Percentiles rank a stretch among this genome's conserved stretches.
These are phyloP conservation scores for Dinochytrium kinnereticum DNA, from an alignment of 371 early-diverging fungal species.

Conservation along the genomic window DNA sequence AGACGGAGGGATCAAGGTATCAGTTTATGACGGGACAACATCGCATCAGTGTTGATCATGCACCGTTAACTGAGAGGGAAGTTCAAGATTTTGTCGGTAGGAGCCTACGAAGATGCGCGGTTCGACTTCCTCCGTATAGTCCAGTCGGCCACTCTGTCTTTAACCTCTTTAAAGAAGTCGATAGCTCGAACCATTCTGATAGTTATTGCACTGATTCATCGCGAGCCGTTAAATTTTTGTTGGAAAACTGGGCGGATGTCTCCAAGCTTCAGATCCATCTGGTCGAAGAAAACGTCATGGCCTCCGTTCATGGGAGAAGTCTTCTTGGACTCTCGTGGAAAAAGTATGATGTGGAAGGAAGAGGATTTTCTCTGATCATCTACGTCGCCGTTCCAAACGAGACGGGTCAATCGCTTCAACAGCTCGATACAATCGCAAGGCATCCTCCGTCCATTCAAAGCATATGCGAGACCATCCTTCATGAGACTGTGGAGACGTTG, in stretches of 20 bases:
- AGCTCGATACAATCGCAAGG: not conserved
- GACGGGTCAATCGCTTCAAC: not conserved
- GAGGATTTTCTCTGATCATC: not conserved
- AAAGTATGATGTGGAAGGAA: not conserved
- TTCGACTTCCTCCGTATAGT: not conserved
- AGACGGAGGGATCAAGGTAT: not conserved
- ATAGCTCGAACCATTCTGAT: not conserved
- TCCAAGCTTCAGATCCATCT: not conserved
- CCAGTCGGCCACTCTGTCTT: not conserved
- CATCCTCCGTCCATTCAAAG: not conserved
- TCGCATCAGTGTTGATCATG: not conserved
- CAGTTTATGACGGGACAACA: not conserved
- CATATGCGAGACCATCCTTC: not conserved
- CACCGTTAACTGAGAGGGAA: not conserved
- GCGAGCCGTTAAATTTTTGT: not conserved
- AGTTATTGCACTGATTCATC: not conserved
- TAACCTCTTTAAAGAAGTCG: not conserved
- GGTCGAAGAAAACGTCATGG: not conserved
- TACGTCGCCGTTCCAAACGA: not conserved
- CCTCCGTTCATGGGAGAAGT: not conserved
- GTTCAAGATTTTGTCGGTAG: not conserved
- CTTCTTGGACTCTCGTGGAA: not conserved
- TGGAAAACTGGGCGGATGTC: constrained; percentile 3
- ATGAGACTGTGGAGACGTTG: not conserved
- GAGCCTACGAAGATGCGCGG: not conserved